These are phyloP conservation scores for Drechslerella coelobrocha DNA, from an alignment of 2,329 filamentous ascomycete genomes.

Conservation along the genomic window DNA sequence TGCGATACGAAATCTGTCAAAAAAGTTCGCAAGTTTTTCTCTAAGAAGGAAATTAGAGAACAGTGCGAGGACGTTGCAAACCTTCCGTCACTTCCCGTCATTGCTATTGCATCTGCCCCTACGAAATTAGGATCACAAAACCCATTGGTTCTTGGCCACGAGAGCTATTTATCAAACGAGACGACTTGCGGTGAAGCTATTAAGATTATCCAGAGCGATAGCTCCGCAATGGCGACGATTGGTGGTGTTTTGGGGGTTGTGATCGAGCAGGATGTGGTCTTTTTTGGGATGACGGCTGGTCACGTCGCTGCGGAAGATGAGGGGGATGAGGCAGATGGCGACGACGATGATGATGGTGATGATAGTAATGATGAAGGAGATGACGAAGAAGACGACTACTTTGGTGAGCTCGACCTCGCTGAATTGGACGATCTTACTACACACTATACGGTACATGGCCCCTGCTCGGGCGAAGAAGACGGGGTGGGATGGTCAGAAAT, in stretches of 20 bases:
- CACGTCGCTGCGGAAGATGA: constrained; percentile 14
- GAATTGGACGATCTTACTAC: too few species aligned
- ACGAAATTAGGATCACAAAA: not conserved
- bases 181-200: constrained; percentile 32
- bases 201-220: constrained; percentile 22
- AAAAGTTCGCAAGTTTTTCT: constrained; percentile 52
- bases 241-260: constrained; percentile 27
- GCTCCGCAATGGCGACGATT: constrained; percentile 26
- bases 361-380: too few species aligned
- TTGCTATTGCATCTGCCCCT: constrained; percentile 23
- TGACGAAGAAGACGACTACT: too few species aligned
- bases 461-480: too few species aligned
- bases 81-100: constrained; percentile 22
- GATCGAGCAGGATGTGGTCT: not conserved
- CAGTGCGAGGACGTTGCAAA: constrained; percentile 27
- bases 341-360: too few species aligned
- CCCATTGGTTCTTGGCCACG: constrained; percentile 15
- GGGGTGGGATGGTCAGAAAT: too few species aligned
- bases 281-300: constrained; percentile 29
- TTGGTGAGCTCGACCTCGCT: too few species aligned
- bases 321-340: too few species aligned
- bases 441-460: too few species aligned
- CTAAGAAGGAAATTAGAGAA: constrained; percentile 36
- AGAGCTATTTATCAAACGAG: not conserved
- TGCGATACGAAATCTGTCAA: constrained; percentile 50